Base-by-base conservation (phyloP, 2,329 filamentous ascomycete species). In the Botrytis aclada region DNA sequence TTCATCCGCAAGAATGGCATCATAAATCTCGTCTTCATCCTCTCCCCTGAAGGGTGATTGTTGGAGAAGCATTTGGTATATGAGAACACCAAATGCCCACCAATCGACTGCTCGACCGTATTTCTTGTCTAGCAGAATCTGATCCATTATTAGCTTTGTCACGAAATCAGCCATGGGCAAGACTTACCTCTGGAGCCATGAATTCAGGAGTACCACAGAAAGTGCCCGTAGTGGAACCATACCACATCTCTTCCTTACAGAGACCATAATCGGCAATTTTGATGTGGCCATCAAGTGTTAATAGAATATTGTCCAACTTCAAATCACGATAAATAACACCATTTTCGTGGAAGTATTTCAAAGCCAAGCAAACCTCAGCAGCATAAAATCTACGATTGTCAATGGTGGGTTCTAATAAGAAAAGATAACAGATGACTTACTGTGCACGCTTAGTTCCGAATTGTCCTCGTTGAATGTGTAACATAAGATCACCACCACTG, bases 161-260 rank as follows among this genome's bases (percentile, higher is more conserved):
- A 12, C 32, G 16, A 64, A 41, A 61, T 34, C n/a, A 78, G 75
- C 66, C 63, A 67, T 67, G 39, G 51, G 60, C 34, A n/a, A 62
- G 25, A 80, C 85, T 80, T 86, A 97, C 94, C 87, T 99, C 96
- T 14, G 96, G 96, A 14, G 96, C 96, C 96, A 99, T 99, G 78
- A 99, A 99, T 81, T 99, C 96, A 25, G 96, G 96, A n/a, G 96
- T 99, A 83, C 96, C 96, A 81, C 96, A 99, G 86, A 99, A 99
- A 12, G 96, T 99, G 84, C 95, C 95, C 0, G 96, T 99, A 3
- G 93, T 98, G 72, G 93, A 95, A 61, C 94, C 94, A 81, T 97
- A 99, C 95, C 95, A 99, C 96, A 99, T 99, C 79, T 99, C 95
- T 82, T 99, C 96, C 84, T 99, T 99, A 86, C 97, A 99, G 66